A percentile compares a stretch with the other conserved stretches of the same genome.
Conservation (phyloP, 2,329 filamentous ascomycete genomes). For the Sclerotinia spermophila region DNA sequence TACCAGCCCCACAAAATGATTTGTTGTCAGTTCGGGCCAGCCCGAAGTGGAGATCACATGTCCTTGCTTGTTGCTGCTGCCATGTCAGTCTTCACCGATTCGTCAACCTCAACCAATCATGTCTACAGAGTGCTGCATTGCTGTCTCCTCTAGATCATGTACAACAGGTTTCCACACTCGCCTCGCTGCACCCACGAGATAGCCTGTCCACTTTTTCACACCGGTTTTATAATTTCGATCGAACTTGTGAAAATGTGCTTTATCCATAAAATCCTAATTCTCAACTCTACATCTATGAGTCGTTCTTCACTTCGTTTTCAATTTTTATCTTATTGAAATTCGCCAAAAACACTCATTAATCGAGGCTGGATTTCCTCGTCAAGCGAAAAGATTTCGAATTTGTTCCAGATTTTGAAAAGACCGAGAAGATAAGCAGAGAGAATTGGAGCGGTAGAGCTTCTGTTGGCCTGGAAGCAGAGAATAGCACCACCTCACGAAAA, state of each 20-base stretch:
- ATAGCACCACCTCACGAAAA: not conserved
- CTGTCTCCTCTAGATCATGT: constrained; percentile 14
- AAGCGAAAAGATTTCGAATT: constrained; percentile 3
- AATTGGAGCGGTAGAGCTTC: not conserved
- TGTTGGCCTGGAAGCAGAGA: not conserved
- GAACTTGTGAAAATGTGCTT: not conserved
- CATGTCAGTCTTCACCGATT: constrained; percentile 2
- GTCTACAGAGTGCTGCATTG: not conserved
- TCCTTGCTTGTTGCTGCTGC: not conserved
- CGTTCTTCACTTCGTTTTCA: constrained; percentile 4
- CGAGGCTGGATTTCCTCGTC: constrained; percentile 17
- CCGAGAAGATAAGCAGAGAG: not conserved
- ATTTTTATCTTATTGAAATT: not conserved
- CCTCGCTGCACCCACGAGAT: not conserved
- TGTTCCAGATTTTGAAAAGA: not conserved
- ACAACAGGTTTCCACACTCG: constrained; percentile 9
- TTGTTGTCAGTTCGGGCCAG: constrained; percentile 7
- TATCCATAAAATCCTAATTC: constrained; percentile 8
- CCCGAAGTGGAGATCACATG: constrained; percentile 10
- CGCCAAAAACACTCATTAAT: constrained; percentile 3
- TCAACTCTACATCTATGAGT: not conserved
- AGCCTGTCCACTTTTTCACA: constrained; percentile 6
- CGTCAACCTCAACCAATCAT: constrained; percentile 1
- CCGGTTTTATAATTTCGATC: not conserved
- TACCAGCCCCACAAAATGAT: constrained; percentile 13